Conservation (phyloP, 2,329 filamentous ascomycete species). For the Phialophora tarda region DNA sequence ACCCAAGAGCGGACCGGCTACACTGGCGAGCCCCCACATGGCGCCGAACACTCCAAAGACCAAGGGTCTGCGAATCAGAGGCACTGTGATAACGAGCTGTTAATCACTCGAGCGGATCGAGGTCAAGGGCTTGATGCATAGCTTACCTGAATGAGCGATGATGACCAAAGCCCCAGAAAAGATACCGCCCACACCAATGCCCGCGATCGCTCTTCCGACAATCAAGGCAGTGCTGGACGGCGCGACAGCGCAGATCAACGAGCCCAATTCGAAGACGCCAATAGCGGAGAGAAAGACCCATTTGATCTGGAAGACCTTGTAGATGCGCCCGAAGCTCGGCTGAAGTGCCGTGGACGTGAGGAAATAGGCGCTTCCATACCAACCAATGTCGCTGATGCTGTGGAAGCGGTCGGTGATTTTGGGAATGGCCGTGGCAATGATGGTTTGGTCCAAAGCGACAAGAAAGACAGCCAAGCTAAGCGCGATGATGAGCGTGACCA, state of each 20-base stretch:
- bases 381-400: constrained; percentile 38
- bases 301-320: constrained; percentile 39
- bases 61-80: constrained; percentile 36
- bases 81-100: constrained; percentile 34
- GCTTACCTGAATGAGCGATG: constrained; percentile 37
- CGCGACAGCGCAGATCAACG: constrained; percentile 39
- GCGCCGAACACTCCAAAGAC: constrained; percentile 54
- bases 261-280: constrained; percentile 38
- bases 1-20: constrained; percentile 49
- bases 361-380: constrained; percentile 40
- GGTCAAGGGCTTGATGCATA: neutral
- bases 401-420: constrained; percentile 40
- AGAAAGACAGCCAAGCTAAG: constrained; percentile 49
- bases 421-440: constrained; percentile 43
- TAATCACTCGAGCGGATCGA: neutral
- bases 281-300: constrained; percentile 36
- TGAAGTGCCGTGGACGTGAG: constrained; percentile 40
- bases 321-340: constrained; percentile 37
- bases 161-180: constrained; percentile 36
- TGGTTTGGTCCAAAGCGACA: constrained; percentile 48
- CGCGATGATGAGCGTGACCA: constrained; percentile 44
- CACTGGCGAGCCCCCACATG: constrained; percentile 62
- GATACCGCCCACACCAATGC: constrained; percentile 39
- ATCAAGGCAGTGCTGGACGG: constrained; percentile 37
- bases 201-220: constrained; percentile 41